Conservation (phyloP, 1,284 basidiomycete species). For the Rhodotorula sp. region DNA sequence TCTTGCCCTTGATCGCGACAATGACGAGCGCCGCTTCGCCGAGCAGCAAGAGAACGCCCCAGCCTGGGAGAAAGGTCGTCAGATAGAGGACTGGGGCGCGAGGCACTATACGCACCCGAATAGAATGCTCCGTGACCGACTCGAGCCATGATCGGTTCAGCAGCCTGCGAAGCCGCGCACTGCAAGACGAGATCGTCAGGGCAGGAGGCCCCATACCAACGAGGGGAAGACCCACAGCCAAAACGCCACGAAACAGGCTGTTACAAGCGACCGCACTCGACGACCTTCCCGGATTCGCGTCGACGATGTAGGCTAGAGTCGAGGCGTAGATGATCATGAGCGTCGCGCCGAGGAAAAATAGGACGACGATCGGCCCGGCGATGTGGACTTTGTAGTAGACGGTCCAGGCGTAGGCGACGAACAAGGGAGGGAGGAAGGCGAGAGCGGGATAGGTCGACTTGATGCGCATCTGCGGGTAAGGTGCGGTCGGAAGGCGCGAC, state of each 20-base stretch:
- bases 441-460: conserved; percentile 40
- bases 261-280: conserved; percentile 67
- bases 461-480: conserved; percentile 34
- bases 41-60: conserved; percentile 21
- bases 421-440: conserved; percentile 50
- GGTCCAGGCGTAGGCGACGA: conserved; percentile 74
- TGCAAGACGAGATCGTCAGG: not conserved
- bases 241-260: conserved; percentile 63
- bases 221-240: conserved; percentile 15
- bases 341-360: conserved; percentile 41
- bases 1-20: conserved; percentile 27
- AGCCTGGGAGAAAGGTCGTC: not conserved
- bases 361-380: conserved; percentile 22
- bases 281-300: conserved; percentile 71
- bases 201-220: no score
- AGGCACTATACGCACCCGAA: no score
- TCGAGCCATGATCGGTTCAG: conserved; percentile 31
- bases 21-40: conserved; percentile 23
- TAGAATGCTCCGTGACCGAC: conserved; percentile 42
- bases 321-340: conserved; percentile 62
- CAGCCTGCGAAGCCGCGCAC: conserved; percentile 35
- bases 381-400: conserved; percentile 58
- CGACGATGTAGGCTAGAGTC: conserved; percentile 69
- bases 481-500: not conserved
- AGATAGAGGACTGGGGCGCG: no score